phyloP scores from a whole-genome alignment of 2,329 filamentous ascomycete genomes.

The Fusarium sp. region DNA sequence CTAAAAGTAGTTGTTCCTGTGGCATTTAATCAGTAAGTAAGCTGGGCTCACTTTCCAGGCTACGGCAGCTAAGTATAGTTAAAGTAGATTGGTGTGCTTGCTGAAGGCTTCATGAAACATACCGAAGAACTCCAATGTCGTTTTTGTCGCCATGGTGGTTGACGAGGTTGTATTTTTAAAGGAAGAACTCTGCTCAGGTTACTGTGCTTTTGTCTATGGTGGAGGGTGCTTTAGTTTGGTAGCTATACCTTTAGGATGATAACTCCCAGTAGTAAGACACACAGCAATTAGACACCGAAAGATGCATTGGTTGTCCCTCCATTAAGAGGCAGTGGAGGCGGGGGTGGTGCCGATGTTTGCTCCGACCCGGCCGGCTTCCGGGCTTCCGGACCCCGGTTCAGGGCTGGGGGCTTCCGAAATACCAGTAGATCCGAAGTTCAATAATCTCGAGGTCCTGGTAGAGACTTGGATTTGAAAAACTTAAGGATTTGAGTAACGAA shows the following conservation, averaged over 20 bases:
- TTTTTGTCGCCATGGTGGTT: not conserved
- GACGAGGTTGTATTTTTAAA: too few species aligned
- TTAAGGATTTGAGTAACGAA: fast-evolving
- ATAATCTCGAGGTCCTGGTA: not conserved
- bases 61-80: not conserved
- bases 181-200: not conserved
- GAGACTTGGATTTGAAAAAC: not conserved
- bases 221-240: too few species aligned
- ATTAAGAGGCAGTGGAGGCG: too few species aligned
- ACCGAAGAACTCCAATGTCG: not conserved
- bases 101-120: not conserved
- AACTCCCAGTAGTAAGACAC: not conserved
- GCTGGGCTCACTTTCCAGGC: too few species aligned
- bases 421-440: not conserved
- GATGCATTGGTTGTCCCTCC: too few species aligned
- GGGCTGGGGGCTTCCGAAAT: not conserved
- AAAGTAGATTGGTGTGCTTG: not conserved
- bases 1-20: not conserved
- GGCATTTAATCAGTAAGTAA: not conserved
- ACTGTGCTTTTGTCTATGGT: not conserved
- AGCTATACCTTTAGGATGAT: too few species aligned
- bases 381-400: not conserved
- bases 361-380: not conserved
- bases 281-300: too few species aligned
- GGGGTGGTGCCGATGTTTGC: too few species aligned